phyloP scores from a whole-genome alignment of 2,329 filamentous ascomycete species.

The Talaromyces sp. region DNA sequence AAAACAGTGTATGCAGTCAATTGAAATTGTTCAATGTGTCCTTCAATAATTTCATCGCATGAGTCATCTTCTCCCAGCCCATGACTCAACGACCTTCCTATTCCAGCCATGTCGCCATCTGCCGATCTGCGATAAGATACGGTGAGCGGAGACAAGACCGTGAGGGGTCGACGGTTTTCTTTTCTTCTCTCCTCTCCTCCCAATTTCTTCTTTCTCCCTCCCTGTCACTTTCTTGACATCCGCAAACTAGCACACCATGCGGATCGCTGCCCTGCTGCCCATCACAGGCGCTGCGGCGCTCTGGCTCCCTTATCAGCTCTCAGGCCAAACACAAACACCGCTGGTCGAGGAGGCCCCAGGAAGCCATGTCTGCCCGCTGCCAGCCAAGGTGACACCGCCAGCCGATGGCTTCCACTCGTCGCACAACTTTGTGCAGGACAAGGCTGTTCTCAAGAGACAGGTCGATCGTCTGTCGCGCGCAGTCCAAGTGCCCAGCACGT shows the following conservation, averaged over 20 bases:
- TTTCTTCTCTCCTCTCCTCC: not conserved
- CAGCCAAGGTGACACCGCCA: conserved; percentile 21
- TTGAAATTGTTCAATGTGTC: not conserved
- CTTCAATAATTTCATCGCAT: not conserved
- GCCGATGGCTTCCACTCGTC: conserved; percentile 26
- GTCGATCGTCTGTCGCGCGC: conserved; percentile 50
- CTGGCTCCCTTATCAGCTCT: not conserved
- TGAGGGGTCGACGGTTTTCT: not conserved
- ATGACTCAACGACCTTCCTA: conserved; percentile 5
- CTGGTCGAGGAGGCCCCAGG: not conserved
- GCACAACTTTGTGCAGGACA: conserved; percentile 23
- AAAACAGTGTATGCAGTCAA: not conserved
- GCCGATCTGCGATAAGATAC: conserved; percentile 6
- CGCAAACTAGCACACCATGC: not conserved
- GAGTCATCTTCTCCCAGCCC: not conserved
- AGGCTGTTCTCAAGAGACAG: conserved; percentile 32
- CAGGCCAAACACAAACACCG: conserved; percentile 9
- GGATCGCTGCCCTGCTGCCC: not conserved
- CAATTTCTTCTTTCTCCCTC: not conserved
- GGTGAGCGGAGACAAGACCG: not conserved
- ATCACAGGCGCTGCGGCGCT: conserved; percentile 5
- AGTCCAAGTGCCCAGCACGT: conserved; percentile 43
- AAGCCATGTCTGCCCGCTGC: conserved; percentile 22
- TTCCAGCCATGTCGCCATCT: not conserved
- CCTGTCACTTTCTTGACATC: not conserved